phyloP scores from a whole-genome alignment of 176 grass and related monocot species.

The bread wheat (Triticum aestivum) region DNA sequence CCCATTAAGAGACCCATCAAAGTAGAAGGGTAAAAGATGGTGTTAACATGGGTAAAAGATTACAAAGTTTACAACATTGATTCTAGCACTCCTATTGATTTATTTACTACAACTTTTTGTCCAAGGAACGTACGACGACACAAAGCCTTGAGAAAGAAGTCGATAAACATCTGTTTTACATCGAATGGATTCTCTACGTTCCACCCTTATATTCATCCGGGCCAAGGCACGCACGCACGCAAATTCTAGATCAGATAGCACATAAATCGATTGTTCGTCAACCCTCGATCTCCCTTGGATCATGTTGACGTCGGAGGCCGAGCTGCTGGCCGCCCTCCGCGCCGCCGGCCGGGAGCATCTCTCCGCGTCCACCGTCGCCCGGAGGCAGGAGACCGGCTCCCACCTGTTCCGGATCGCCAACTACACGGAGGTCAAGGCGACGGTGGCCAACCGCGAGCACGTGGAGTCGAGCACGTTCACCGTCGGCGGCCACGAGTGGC shows the following conservation, averaged over 20 bases:
- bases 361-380: background rate
- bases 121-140: background rate
- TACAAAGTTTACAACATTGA: too few species aligned
- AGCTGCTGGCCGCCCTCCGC: conserved; percentile 1
- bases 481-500: conserved; percentile 12
- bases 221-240: too few species aligned
- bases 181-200: background rate
- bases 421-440: background rate
- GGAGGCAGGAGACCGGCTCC: background rate
- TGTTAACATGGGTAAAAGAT: too few species aligned
- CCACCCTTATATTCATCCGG: background rate
- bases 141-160: background rate
- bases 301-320: background rate
- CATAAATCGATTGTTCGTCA: too few species aligned
- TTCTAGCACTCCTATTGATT: too few species aligned
- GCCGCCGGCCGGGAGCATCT: background rate
- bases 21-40: too few species aligned
- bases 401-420: background rate
- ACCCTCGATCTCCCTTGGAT: background rate
- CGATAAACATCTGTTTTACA: background rate
- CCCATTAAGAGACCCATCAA: too few species aligned
- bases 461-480: background rate
- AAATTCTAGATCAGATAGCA: too few species aligned
- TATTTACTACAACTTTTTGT: background rate
- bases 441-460: background rate